These are phyloP conservation scores for Pelagomonas calceolata DNA, from an alignment of 108 stramenopile species.

Conservation along the genomic window DNA sequence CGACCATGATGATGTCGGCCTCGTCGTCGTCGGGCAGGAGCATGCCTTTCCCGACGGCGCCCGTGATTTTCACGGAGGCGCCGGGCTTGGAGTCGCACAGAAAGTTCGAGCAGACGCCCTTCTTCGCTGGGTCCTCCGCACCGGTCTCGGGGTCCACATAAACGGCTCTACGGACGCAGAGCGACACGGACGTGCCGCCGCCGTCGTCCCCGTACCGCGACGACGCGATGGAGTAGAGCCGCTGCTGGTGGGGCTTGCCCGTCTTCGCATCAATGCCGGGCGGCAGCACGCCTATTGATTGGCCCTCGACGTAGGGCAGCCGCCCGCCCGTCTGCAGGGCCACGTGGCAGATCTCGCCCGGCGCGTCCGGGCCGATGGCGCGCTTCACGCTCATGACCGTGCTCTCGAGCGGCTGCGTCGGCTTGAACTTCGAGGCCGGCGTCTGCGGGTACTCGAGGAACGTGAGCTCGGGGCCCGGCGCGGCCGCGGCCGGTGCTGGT, in stretches of 20 bases:
- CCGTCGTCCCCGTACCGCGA: constrained; percentile 70
- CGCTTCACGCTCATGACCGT: constrained; percentile 49
- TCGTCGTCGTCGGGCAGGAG: constrained; percentile 55
- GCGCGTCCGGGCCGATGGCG: constrained; percentile 57
- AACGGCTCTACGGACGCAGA: constrained; percentile 75
- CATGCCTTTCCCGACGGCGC: constrained; percentile 78
- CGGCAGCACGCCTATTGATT: constrained; percentile 64
- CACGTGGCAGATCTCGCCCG: constrained; percentile 73
- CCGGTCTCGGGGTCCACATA: constrained; percentile 57
- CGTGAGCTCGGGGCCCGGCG: not conserved
- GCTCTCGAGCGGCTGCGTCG: constrained; percentile 49
- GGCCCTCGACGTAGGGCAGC: constrained; percentile 71
- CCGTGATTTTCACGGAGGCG: constrained; percentile 50
- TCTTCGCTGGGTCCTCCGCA: constrained; percentile 44
- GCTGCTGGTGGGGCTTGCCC: constrained; percentile 57
- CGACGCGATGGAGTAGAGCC: constrained; percentile 70
- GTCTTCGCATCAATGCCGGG: constrained; percentile 43
- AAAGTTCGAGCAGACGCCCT: constrained; percentile 64
- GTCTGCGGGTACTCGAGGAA: constrained; percentile 3
- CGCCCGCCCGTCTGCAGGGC: constrained; percentile 52
- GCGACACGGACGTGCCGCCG: constrained; percentile 58
- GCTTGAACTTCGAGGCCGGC: constrained; percentile 58
- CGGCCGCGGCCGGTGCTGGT: not conserved
- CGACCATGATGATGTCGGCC: constrained; percentile 71
- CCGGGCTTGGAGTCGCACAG: constrained; percentile 56